These are phyloP conservation scores for Beta macrorhiza DNA, from an alignment of 179 eudicot genomes.

Conservation along the genomic window DNA sequence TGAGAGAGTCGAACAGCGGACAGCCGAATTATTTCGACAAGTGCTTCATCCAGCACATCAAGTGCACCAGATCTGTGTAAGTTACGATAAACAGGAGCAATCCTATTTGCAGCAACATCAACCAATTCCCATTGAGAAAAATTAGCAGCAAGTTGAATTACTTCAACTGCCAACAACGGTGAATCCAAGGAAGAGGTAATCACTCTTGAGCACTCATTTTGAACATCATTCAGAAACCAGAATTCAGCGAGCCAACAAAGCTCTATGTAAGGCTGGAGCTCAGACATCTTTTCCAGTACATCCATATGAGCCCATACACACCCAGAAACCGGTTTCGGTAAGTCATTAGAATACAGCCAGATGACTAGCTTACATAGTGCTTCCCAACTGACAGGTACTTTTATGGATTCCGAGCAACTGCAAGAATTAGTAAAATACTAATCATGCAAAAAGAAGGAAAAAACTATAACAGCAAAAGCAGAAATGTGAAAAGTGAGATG, in stretches of 20 bases:
- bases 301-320: conserved; percentile 74
- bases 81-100: conserved; percentile 56
- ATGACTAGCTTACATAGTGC: conserved; percentile 57
- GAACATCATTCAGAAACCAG: conserved; percentile 67
- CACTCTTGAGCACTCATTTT: conserved; percentile 41
- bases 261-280: conserved; percentile 60
- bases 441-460: not conserved
- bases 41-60: conserved; percentile 57
- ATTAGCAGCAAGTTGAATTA: conserved; percentile 59
- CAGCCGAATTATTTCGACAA: conserved; percentile 62
- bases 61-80: conserved; percentile 61
- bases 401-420: conserved; percentile 57
- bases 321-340: conserved; percentile 57
- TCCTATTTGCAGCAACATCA: conserved; percentile 48
- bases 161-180: conserved; percentile 45
- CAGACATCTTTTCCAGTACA: conserved; percentile 37
- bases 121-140: conserved; percentile 62
- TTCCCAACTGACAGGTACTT: conserved; percentile 66
- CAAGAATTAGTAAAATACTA: conserved; percentile 19
- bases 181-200: conserved; percentile 55
- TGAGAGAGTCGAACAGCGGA: conserved; percentile 68
- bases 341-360: conserved; percentile 66
- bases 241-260: conserved; percentile 74
- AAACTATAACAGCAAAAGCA: too few species aligned
- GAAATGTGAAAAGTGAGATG: too few species aligned